phyloP scores from a whole-genome alignment of 169 alveolate species.

The Cryptosporidium ubiquitum region DNA sequence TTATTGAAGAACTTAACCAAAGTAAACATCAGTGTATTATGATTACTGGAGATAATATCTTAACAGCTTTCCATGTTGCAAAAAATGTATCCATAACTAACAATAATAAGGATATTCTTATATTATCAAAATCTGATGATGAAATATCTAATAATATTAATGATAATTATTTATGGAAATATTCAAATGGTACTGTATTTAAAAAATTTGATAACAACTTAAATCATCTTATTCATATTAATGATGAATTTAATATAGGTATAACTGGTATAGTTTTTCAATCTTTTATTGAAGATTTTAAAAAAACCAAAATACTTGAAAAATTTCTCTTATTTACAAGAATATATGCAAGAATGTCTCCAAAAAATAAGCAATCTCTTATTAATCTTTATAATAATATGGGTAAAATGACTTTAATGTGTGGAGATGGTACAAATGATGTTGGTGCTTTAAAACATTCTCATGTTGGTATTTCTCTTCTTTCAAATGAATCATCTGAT shows the following conservation, averaged over 20 bases:
- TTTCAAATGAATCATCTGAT: conserved; percentile 72
- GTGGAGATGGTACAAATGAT: conserved; percentile 99
- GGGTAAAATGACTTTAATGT: conserved; percentile 91
- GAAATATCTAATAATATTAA: neutral
- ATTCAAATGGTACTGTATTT: conserved; percentile 74
- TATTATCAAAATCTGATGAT: conserved; percentile 74
- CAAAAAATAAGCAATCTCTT: conserved; percentile 91
- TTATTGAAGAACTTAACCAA: conserved; percentile 86
- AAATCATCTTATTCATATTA: conserved; percentile 23
- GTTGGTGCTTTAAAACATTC: conserved; percentile 98
- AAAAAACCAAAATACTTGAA: conserved; percentile 63
- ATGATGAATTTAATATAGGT: conserved; percentile 53
- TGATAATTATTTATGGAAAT: conserved; percentile 45
- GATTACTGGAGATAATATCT: conserved; percentile 98
- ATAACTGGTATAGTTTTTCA: conserved; percentile 80
- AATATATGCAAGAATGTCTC: conserved; percentile 96
- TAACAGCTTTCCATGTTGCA: conserved; percentile 97
- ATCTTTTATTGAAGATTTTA: conserved; percentile 77
- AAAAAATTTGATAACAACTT: conserved; percentile 57
- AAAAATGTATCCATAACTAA: conserved; percentile 81
- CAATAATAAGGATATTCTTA: conserved; percentile 57
- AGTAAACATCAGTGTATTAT: conserved; percentile 90
- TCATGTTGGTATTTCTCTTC: conserved; percentile 96
- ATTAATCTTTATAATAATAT: conserved; percentile 80
- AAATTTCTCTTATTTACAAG: conserved; percentile 78